Evolutionary conservation across 2,329 filamentous ascomycete genomes (phyloP).

Genomic region (Thelonectria olida): DNA sequence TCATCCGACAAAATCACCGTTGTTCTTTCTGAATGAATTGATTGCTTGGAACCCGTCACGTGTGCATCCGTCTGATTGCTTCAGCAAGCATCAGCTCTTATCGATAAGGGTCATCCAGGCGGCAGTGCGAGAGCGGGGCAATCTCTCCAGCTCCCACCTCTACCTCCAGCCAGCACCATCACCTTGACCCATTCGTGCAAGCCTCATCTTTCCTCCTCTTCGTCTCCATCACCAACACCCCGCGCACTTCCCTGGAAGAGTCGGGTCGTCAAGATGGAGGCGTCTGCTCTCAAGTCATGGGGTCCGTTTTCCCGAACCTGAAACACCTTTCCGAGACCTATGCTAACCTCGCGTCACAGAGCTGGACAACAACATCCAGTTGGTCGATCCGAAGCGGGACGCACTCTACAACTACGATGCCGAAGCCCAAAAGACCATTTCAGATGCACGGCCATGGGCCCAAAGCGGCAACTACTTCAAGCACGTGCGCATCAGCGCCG

Average conservation of each 20-base stretch:
- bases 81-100: no score
- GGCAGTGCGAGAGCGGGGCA: conserved; percentile 37
- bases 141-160: neutral
- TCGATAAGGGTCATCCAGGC: conserved; percentile 35
- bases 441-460: conserved; percentile 76
- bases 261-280: conserved; percentile 39
- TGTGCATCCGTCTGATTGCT: no score
- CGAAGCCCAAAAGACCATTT: conserved; percentile 72
- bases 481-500: conserved; percentile 89
- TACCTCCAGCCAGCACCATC: conserved; percentile 19
- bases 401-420: conserved; percentile 88
- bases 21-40: neutral
- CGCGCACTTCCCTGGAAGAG: conserved; percentile 21
- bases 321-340: no score
- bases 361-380: conserved; percentile 84
- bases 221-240: conserved; percentile 25
- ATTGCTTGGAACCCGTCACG: no score
- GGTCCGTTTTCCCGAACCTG: conserved; percentile 22
- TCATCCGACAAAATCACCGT: no score
- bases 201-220: conserved; percentile 15
- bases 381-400: conserved; percentile 88
- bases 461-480: conserved; percentile 89
- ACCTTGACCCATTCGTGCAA: conserved; percentile 9
- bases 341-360: conserved; percentile 63
- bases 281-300: conserved; percentile 44